Conservation (phyloP, 805 yeast genomes). For the Lipomyces yamanashiensis region DNA sequence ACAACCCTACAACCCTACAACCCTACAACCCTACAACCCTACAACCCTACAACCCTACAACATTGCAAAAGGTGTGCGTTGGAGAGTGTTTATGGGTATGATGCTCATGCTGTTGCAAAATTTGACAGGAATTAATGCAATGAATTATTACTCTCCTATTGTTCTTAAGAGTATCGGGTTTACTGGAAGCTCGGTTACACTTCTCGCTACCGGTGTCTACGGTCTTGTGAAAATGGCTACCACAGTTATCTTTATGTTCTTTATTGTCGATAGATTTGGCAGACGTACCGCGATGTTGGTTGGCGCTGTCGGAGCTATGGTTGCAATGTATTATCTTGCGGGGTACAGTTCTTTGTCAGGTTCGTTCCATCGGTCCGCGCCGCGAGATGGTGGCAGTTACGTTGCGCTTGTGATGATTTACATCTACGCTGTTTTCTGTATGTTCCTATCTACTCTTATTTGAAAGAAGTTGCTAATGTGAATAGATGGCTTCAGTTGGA, state of each 20-base stretch:
- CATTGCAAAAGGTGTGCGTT: not conserved
- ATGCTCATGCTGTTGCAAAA: constrained; percentile 42
- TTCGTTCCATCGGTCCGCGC: constrained; percentile 31
- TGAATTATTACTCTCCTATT: constrained; percentile 51
- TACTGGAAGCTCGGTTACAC: constrained; percentile 37
- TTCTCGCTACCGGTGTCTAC: constrained; percentile 37
- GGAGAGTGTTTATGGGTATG: not conserved
- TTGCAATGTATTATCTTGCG: constrained; percentile 3
- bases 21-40: constrained; percentile 19
- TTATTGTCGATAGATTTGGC: constrained; percentile 35
- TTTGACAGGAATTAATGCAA: constrained; percentile 27
- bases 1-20: constrained; percentile 7
- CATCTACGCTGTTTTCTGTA: constrained; percentile 38
- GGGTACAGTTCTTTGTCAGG: constrained; percentile 8
- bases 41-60: constrained; percentile 18
- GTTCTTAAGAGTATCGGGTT: constrained; percentile 49
- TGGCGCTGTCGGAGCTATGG: constrained; percentile 19
- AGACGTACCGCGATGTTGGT: constrained; percentile 26
- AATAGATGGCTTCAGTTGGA: too few relatives aligned
- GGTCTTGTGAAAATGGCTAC: constrained; percentile 48
- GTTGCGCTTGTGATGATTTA: constrained; percentile 44
- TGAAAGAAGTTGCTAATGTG: too few relatives aligned
- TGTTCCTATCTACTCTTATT: too few relatives aligned
- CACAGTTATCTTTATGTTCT: constrained; percentile 43
- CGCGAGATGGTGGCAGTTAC: constrained; percentile 34